These are phyloP conservation scores for Candida tibetensis DNA, from an alignment of 805 yeast genomes.

Conservation along the genomic window DNA sequence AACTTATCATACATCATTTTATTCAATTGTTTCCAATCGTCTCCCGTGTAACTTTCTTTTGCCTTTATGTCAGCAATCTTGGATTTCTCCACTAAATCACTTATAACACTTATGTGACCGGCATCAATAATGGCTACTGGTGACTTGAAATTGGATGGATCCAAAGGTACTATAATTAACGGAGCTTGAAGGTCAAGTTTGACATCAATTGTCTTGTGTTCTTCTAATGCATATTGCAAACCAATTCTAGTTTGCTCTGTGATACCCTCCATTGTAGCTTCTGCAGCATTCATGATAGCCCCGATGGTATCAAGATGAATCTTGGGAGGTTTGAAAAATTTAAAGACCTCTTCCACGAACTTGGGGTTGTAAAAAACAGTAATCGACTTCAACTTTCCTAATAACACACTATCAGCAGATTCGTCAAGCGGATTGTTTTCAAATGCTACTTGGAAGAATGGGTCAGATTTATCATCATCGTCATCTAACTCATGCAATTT, in stretches of 20 bases:
- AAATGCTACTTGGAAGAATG: conserved; percentile 77
- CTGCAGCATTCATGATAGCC: conserved; percentile 91
- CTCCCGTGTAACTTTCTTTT: conserved; percentile 53
- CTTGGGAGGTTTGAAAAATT: conserved; percentile 84
- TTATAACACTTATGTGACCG: conserved; percentile 83
- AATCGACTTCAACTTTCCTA: conserved; percentile 77
- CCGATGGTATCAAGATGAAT: conserved; percentile 84
- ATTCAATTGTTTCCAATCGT: conserved; percentile 74
- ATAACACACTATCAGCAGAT: conserved; percentile 74
- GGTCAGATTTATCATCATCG: conserved; percentile 35
- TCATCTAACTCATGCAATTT: conserved; percentile 29
- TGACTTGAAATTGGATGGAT: conserved; percentile 73
- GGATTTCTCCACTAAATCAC: conserved; percentile 74
- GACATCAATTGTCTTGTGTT: conserved; percentile 85
- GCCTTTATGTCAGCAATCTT: conserved; percentile 67
- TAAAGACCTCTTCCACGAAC: conserved; percentile 70
- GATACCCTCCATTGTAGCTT: conserved; percentile 87
- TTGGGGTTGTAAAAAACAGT: conserved; percentile 86
- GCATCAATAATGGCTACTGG: conserved; percentile 94
- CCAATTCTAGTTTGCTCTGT: conserved; percentile 90
- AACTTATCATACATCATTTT: conserved; percentile 89
- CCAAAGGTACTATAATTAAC: conserved; percentile 77
- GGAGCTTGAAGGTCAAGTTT: conserved; percentile 94
- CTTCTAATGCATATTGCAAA: conserved; percentile 87
- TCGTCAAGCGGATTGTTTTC: conserved; percentile 86